Percentiles rank a stretch among this genome's conserved stretches.
These are phyloP conservation scores for Fusarium succisae DNA, from an alignment of 2,329 filamentous ascomycete species.

Conservation along the genomic window DNA sequence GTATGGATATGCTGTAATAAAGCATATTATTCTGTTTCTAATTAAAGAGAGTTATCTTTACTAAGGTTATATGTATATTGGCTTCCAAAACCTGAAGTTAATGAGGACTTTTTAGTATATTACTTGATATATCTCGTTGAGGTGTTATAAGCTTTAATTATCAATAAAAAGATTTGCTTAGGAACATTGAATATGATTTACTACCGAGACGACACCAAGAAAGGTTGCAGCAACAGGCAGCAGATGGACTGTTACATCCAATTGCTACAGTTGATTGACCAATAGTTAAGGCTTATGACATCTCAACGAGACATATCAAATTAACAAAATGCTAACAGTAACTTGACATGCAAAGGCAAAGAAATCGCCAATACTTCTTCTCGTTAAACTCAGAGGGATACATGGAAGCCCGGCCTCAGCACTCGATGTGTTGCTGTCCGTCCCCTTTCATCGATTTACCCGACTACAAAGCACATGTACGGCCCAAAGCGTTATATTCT, in stretches of 20 bases:
- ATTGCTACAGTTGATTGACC: not conserved
- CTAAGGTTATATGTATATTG: not conserved
- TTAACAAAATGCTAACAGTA: not conserved
- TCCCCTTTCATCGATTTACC: not conserved
- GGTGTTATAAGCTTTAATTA: not conserved
- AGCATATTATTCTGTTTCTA: not conserved
- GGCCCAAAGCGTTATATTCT: not conserved
- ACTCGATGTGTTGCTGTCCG: not conserved
- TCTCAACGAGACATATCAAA: not conserved
- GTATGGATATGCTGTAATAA: not conserved
- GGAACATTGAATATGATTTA: no score
- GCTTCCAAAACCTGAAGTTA: not conserved
- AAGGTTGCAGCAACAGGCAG: not conserved
- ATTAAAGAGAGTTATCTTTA: not conserved
- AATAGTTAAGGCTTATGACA: not conserved
- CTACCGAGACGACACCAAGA: not conserved
- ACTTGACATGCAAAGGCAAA: not conserved
- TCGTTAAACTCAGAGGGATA: not conserved
- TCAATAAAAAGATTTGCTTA: not conserved
- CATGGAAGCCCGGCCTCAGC: not conserved
- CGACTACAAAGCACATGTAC: not conserved
- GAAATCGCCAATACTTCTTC: not conserved
- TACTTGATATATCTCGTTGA: not conserved
- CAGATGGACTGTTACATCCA: not conserved
- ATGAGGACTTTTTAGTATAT: not conserved